A percentile compares a stretch with the other conserved stretches of the same genome.
Conservation (phyloP, 805 yeast species). For the Wickerhamiella brachini region DNA sequence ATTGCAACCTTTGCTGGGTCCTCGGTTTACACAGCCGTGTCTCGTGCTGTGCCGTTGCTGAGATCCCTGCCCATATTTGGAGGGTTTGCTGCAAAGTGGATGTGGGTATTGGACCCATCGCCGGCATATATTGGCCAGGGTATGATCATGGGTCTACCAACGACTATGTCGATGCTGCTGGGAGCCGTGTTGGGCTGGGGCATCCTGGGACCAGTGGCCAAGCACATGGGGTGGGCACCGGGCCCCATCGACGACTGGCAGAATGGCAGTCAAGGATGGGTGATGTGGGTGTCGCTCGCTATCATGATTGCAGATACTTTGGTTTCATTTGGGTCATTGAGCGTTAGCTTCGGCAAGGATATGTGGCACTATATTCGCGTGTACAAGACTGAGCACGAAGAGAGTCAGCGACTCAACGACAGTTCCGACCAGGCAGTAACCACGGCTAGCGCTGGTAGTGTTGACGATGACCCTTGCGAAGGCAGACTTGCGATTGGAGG, state of each 20-base stretch:
- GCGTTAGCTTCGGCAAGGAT: not conserved
- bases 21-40: conserved; percentile 52
- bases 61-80: conserved; percentile 71
- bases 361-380: not conserved
- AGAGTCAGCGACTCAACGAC: not conserved
- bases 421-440: not conserved
- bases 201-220: conserved; percentile 68
- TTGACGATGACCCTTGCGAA: conserved; percentile 15
- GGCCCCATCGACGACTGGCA: conserved; percentile 89
- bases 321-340: not conserved
- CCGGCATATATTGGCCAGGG: conserved; percentile 98
- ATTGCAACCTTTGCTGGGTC: conserved; percentile 50
- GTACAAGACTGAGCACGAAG: conserved; percentile 1
- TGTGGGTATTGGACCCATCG: conserved; percentile 87
- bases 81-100: conserved; percentile 41
- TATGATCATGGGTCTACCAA: conserved; percentile 88
- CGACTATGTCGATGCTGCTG: conserved; percentile 79
- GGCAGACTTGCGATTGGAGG: conserved; percentile 32
- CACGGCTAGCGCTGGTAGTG: conserved; percentile 1
- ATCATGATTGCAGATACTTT: conserved; percentile 84
- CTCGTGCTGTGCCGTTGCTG: conserved; percentile 63
- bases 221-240: conserved; percentile 67
- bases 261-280: conserved; percentile 93
- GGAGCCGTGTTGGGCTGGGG: conserved; percentile 93
- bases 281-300: conserved; percentile 82